Base-by-base conservation (phyloP, 2,329 filamentous ascomycete species). In the Dactylonectria macrodidyma region DNA sequence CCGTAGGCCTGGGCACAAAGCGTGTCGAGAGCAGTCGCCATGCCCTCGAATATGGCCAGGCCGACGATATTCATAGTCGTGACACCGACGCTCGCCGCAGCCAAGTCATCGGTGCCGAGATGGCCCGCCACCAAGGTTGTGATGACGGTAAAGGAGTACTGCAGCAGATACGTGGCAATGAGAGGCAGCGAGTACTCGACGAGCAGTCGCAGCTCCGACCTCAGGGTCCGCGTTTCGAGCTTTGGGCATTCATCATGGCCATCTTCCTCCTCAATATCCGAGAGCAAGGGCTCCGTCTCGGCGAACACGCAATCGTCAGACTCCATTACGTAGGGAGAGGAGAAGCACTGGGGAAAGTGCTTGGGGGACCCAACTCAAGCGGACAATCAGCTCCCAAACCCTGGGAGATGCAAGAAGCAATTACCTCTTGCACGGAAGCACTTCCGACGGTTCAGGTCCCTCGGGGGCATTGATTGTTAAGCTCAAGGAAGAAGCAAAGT, bases 31-130 rank as follows among this genome's bases (percentile, higher is more conserved):
- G 75, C 73, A 0, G 75, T 76, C 1, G 74, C 73, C 75, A 76
- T 76, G 36, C 75, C 75, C 50, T 76, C 74, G 30, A 75, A 73
- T 24, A 86, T 78, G 1, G 87, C 83, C 22, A 85, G 81, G 0
- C 87, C 87, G 7, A 86, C 79, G 58, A 89, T 88, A 66, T 86
- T 88, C 70, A 87, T 85, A 0, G 86, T 88, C 52, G 86, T 88
- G 26, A 85, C 82, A 26, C 85, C 85, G 16, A 88, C 74, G 60
- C 83, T 86, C 0, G 86, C 85, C 0, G 86, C 87, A 1, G 85
- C 87, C 10, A 89, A 76, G 65, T 87, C 86, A 71, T 86, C 82
- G 3, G 84, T 84, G 22, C 86, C 83, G 9, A 89, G 81, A 71
- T 86, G 86, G 1, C 87, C 86, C 0, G 85, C 86, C 1, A 86